Percentiles rank a stretch among this genome's conserved stretches.
Evolutionary conservation across 2,329 filamentous ascomycete genomes (phyloP).

Genomic region (Cladosporium sp.): DNA sequence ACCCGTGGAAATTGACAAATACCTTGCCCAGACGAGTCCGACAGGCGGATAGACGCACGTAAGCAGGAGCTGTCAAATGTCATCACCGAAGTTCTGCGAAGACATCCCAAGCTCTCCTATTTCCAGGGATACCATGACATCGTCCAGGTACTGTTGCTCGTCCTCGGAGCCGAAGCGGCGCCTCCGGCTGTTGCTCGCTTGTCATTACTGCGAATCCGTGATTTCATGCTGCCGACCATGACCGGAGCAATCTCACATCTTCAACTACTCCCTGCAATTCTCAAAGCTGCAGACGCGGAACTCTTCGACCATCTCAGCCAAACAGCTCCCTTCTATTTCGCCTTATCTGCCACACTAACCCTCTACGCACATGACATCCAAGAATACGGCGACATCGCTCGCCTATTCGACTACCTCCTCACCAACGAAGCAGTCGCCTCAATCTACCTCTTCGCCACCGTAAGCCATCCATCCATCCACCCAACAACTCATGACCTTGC

Average conservation of each 20-base stretch:
- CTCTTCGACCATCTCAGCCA: constrained; percentile 60
- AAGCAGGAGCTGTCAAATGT: constrained; percentile 74
- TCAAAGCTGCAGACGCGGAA: constrained; percentile 64
- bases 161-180: constrained; percentile 62
- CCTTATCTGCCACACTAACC: constrained; percentile 85
- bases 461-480: constrained; percentile 25
- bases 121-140: constrained; percentile 99
- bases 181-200: constrained; percentile 68
- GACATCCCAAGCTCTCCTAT: constrained; percentile 80
- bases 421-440: constrained; percentile 82
- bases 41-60: constrained; percentile 62
- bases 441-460: constrained; percentile 80
- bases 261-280: constrained; percentile 77
- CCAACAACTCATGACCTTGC: too few species aligned
- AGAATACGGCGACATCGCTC: constrained; percentile 79
- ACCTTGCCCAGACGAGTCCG: constrained; percentile 55
- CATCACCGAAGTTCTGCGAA: constrained; percentile 75
- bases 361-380: constrained; percentile 96
- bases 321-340: constrained; percentile 73
- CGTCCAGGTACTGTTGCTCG: constrained; percentile 87
- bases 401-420: constrained; percentile 87
- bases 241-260: constrained; percentile 77
- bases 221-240: constrained; percentile 94
- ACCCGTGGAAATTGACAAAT: constrained; percentile 1
- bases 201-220: constrained; percentile 82